Conservation (phyloP, 2,329 filamentous ascomycete genomes). For the Botrytis hyacinthi region DNA sequence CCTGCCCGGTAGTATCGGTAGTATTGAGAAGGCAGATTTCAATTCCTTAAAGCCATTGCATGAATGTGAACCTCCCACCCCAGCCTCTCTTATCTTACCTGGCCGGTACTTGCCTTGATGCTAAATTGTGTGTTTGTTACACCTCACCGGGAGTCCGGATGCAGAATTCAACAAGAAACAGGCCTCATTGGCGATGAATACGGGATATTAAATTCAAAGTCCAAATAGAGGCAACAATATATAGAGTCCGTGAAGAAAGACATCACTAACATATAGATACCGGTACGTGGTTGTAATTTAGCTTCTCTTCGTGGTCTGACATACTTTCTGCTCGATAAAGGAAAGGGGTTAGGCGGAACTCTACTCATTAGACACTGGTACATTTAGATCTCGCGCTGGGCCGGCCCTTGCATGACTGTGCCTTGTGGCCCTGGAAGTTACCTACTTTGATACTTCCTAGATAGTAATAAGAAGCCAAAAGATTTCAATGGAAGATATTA, state of each 20-base stretch:
- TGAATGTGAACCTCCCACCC: neutral
- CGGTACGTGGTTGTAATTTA: neutral
- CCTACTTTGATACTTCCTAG: neutral
- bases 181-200: neutral
- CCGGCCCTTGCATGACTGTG: neutral
- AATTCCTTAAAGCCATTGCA: neutral
- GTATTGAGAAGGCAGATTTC: neutral
- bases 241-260: neutral
- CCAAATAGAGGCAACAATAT: neutral
- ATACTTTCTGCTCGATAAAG: neutral
- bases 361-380: neutral
- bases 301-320: neutral
- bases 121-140: neutral
- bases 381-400: neutral
- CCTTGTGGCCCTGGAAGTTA: neutral
- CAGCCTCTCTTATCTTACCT: neutral
- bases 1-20: neutral
- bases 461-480: neutral
- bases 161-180: neutral
- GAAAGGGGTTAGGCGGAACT: neutral
- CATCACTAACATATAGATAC: neutral
- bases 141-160: neutral
- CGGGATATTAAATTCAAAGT: neutral
- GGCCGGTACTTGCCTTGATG: neutral
- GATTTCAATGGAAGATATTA: neutral